A percentile compares a stretch with the other conserved stretches of the same genome.
Conservation (phyloP, 257 asterid genomes). For the Solanum commersonii region DNA sequence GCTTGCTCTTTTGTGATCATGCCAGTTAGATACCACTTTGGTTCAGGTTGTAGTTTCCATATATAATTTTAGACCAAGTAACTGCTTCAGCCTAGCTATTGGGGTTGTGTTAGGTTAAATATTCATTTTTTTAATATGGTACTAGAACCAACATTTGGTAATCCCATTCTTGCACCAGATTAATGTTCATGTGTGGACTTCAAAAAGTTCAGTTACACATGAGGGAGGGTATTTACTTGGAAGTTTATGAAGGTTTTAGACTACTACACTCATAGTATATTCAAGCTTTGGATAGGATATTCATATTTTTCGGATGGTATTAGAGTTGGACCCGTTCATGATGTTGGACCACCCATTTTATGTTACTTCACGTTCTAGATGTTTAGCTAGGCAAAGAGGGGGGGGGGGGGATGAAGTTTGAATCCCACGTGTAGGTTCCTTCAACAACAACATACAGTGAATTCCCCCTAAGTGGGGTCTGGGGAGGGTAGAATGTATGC, state of each 20-base stretch:
- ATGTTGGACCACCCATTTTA: not conserved
- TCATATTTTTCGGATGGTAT: not conserved
- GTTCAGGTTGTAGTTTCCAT: not conserved
- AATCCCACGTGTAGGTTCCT: not conserved
- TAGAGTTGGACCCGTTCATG: not conserved
- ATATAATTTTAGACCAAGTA: not conserved
- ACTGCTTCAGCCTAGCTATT: not conserved
- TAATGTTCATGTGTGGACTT: not conserved
- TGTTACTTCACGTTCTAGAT: not conserved
- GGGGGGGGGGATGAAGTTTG: not conserved
- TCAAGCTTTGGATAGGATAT: not conserved
- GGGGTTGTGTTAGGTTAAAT: not conserved
- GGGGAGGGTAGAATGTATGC: not conserved
- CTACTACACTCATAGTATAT: not conserved
- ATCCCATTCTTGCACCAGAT: not conserved
- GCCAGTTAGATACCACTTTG: not conserved
- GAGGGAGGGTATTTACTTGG: not conserved
- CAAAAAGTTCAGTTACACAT: not conserved
- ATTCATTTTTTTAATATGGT: not conserved
- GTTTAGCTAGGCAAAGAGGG: not conserved
- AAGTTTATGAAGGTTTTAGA: not conserved
- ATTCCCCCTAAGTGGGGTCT: not conserved
- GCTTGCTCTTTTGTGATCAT: not conserved
- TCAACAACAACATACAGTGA: not conserved
- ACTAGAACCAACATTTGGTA: not conserved